phyloP scores from a whole-genome alignment of 2,329 filamentous ascomycete species.

The Rhynchosporium agropyri region DNA sequence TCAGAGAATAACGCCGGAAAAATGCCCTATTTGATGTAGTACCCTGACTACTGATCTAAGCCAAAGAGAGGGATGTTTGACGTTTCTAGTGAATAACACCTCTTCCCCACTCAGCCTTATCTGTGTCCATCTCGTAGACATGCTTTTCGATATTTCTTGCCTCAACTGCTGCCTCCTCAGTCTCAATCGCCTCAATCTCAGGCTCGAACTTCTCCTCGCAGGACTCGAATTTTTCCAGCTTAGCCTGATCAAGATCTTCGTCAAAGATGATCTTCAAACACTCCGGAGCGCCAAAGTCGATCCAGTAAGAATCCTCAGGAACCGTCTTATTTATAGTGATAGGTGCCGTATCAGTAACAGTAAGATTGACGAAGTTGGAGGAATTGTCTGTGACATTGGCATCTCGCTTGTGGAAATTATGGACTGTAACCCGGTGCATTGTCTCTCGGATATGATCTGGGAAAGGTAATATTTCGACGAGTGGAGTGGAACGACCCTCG shows the following conservation, averaged over 20 bases:
- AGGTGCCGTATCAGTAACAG: neutral
- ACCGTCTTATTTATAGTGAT: neutral
- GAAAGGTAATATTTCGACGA: neutral
- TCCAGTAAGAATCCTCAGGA: slow-evolving; percentile 3
- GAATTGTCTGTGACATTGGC: neutral
- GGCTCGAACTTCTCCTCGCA: slow-evolving; percentile 6
- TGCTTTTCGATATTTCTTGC: neutral
- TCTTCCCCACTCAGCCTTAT: slow-evolving; percentile 3
- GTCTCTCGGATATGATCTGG: neutral
- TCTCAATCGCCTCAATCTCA: neutral
- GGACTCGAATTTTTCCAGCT: neutral
- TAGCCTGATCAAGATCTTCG: slow-evolving; percentile 1
- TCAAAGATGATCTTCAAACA: slow-evolving; percentile 11
- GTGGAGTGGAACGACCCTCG: neutral
- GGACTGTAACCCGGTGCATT: neutral
- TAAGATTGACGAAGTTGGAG: neutral
- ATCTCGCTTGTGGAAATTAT: neutral
- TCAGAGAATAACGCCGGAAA: neutral
- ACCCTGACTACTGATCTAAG: no score
- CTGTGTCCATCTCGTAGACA: slow-evolving; percentile 7
- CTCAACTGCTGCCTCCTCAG: neutral
- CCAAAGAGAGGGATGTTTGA: neutral
- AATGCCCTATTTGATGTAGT: neutral
- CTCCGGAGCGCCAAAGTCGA: slow-evolving; percentile 11
- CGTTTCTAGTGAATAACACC: neutral